phyloP scores from a whole-genome alignment of 108 stramenopile genomes.

The Pinguiococcus pyrenoidosus region DNA sequence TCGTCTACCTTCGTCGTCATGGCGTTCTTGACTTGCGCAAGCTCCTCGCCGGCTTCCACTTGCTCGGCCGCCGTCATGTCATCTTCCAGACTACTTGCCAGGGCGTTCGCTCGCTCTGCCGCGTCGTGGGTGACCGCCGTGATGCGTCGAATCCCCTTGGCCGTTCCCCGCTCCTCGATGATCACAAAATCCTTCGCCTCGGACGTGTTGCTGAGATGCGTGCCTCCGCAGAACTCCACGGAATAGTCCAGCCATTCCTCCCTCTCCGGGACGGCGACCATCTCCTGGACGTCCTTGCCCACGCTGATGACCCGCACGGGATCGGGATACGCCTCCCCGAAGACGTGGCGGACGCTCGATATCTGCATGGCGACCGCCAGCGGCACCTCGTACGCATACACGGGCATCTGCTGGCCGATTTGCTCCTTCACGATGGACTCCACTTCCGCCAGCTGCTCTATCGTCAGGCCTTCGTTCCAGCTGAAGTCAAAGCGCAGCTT shows the following conservation, averaged over 20 bases:
- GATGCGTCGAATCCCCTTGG: slow-evolving; percentile 95
- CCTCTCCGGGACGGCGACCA: slow-evolving; percentile 62
- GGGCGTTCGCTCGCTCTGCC: slow-evolving; percentile 59
- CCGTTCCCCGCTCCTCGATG: slow-evolving; percentile 86
- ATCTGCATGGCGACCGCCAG: slow-evolving; percentile 59
- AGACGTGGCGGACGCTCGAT: slow-evolving; percentile 80
- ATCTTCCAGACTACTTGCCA: slow-evolving; percentile 52
- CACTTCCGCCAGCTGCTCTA: slow-evolving; percentile 59
- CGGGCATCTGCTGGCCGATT: slow-evolving; percentile 56
- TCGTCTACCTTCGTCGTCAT: slow-evolving; percentile 26
- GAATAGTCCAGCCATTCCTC: slow-evolving; percentile 69
- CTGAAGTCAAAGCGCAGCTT: slow-evolving; percentile 97
- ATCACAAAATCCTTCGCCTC: slow-evolving; percentile 82
- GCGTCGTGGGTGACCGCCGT: slow-evolving; percentile 70
- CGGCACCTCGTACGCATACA: slow-evolving; percentile 30
- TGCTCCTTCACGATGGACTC: slow-evolving; percentile 66
- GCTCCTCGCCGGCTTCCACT: slow-evolving; percentile 1
- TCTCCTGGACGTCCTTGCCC: slow-evolving; percentile 52
- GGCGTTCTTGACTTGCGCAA: slow-evolving; percentile 8
- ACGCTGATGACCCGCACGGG: slow-evolving; percentile 96
- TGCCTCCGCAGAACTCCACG: slow-evolving; percentile 98
- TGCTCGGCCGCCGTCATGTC: slow-evolving; percentile 34
- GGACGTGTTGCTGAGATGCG: slow-evolving; percentile 83
- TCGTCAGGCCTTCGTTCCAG: slow-evolving; percentile 62
- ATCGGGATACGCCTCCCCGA: slow-evolving; percentile 97